Evolutionary conservation across 1,139 yeast species (phyloP).

Genomic region (Meyerozyma sp.): DNA sequence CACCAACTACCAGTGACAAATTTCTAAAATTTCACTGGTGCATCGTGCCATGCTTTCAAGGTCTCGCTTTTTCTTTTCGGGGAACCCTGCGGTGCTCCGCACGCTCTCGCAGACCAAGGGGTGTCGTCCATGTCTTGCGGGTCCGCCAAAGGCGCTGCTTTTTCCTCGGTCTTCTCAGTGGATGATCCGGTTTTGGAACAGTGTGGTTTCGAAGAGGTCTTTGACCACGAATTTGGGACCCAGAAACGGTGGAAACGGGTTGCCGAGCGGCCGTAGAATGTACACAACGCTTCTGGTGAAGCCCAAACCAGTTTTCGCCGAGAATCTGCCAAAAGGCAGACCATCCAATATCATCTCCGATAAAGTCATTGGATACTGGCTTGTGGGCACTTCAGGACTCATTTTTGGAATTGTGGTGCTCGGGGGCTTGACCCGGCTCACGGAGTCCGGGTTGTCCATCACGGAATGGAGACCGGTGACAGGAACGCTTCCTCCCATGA

Average conservation of each 20-base stretch:
- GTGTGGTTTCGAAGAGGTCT: background rate
- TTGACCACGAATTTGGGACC: background rate
- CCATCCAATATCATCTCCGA: conserved; percentile 24
- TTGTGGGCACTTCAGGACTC: conserved; percentile 82
- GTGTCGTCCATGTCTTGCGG: conserved; percentile 10
- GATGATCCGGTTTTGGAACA: conserved; percentile 4
- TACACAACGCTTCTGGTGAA: conserved; percentile 1
- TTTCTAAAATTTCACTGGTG: background rate
- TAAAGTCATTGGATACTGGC: conserved; percentile 76
- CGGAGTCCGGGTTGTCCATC: conserved; percentile 93
- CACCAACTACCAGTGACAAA: background rate
- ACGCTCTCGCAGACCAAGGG: conserved; percentile 22
- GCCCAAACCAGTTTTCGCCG: background rate
- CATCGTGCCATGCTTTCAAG: conserved; percentile 24
- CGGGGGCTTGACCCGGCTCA: conserved; percentile 91
- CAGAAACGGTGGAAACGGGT: background rate
- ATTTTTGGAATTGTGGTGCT: conserved; percentile 95
- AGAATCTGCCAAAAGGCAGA: conserved; percentile 3
- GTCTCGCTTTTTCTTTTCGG: conserved; percentile 40
- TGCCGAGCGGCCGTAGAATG: background rate
- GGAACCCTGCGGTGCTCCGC: conserved; percentile 32
- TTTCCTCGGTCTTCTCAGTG: background rate
- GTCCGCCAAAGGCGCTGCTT: background rate
- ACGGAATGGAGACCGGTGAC: conserved; percentile 99
- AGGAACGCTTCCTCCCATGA: conserved; percentile 86